These are phyloP conservation scores for Panicum hallii DNA, from an alignment of 202 grass and related monocot species.

Conservation along the genomic window DNA sequence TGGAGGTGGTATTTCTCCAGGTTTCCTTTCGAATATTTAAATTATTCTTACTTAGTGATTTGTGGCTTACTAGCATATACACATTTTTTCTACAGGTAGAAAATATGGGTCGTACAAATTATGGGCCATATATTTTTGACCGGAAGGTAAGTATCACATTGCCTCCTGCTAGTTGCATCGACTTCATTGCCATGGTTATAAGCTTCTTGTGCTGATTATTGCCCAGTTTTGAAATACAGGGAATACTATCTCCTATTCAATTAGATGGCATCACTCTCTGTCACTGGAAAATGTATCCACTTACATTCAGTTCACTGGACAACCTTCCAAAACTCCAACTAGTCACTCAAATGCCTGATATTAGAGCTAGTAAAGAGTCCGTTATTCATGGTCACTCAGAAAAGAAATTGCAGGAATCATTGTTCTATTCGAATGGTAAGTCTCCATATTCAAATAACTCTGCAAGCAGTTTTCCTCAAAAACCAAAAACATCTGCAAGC, in stretches of 20 bases:
- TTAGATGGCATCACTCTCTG: slow-evolving; percentile 63
- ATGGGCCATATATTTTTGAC: slow-evolving; percentile 88
- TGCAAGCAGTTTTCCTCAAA: background rate
- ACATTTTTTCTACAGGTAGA: slow-evolving; percentile 67
- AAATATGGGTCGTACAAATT: slow-evolving; percentile 91
- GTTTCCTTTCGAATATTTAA: background rate
- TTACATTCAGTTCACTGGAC: slow-evolving; percentile 58
- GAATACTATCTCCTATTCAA: slow-evolving; percentile 84
- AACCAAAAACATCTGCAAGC: background rate
- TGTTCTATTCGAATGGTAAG: slow-evolving; percentile 56
- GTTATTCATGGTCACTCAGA: slow-evolving; percentile 26
- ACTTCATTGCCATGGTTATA: slow-evolving; percentile 22
- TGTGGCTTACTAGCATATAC: slow-evolving; percentile 20
- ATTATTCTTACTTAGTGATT: background rate
- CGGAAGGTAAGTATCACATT: slow-evolving; percentile 67
- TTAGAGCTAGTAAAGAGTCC: slow-evolving; percentile 44
- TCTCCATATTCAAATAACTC: background rate
- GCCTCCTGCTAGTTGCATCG: background rate
- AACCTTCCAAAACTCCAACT: slow-evolving; percentile 57
- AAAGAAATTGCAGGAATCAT: slow-evolving; percentile 35
- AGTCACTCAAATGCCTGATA: slow-evolving; percentile 52
- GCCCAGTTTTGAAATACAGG: slow-evolving; percentile 54
- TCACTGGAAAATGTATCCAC: slow-evolving; percentile 78
- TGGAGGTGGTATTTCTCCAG: background rate
- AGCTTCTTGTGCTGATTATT: slow-evolving; percentile 31